phyloP scores from a whole-genome alignment of 345 rosid genomes.

The Cardamine chenopodiifolia region DNA sequence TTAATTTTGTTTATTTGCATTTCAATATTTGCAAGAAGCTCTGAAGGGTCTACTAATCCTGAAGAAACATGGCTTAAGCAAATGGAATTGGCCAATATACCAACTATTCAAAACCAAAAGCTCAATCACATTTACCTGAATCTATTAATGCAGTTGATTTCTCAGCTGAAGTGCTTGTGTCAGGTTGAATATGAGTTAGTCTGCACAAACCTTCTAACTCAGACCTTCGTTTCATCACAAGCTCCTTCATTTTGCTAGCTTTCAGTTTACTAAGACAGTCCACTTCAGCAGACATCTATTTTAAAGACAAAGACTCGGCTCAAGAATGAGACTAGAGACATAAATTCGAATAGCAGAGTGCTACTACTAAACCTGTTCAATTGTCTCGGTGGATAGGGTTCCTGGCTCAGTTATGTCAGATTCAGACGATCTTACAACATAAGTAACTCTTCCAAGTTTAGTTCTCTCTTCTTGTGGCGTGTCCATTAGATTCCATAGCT shows the following conservation, averaged over 20 bases:
- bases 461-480: slow-evolving; percentile 68
- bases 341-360: neutral
- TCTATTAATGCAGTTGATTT: slow-evolving; percentile 90
- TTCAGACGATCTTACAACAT: slow-evolving; percentile 66
- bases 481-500: slow-evolving; percentile 96
- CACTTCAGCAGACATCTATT: slow-evolving; percentile 86
- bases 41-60: slow-evolving; percentile 95
- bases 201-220: slow-evolving; percentile 81
- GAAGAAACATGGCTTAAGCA: slow-evolving; percentile 29
- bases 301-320: neutral
- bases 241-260: slow-evolving; percentile 94
- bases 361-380: slow-evolving; percentile 63
- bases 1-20: slow-evolving; percentile 70
- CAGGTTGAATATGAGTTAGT: slow-evolving; percentile 80
- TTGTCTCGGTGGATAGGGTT: slow-evolving; percentile 69
- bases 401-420: slow-evolving; percentile 63
- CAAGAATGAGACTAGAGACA: neutral
- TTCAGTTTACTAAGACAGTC: slow-evolving; percentile 74
- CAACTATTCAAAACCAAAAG: slow-evolving; percentile 1
- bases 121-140: slow-evolving; percentile 57
- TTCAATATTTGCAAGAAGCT: slow-evolving; percentile 82
- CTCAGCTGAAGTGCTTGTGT: slow-evolving; percentile 83
- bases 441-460: slow-evolving; percentile 58
- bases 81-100: neutral
- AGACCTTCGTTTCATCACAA: slow-evolving; percentile 82